These are phyloP conservation scores for Alternaria tenuissima DNA, from an alignment of 2,329 filamentous ascomycete species.

Conservation along the genomic window DNA sequence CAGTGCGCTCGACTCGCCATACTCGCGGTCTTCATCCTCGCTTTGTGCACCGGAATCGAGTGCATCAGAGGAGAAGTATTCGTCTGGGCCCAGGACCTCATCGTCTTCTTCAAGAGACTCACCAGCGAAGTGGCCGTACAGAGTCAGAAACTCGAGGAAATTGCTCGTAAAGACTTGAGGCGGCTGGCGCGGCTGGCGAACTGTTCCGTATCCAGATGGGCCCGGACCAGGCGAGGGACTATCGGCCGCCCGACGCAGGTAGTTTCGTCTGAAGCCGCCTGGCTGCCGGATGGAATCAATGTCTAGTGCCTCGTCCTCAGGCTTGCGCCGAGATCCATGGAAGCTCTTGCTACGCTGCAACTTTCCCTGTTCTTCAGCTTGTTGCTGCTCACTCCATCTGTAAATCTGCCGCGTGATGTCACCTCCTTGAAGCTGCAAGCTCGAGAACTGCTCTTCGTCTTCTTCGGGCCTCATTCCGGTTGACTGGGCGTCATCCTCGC, in stretches of 20 bases:
- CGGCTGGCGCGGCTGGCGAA: constrained; percentile 32
- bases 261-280: constrained; percentile 92
- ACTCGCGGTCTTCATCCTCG: constrained; percentile 71
- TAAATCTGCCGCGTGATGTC: constrained; percentile 96
- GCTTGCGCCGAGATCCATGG: constrained; percentile 76
- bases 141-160: constrained; percentile 92
- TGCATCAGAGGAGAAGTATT: constrained; percentile 86
- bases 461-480: constrained; percentile 55
- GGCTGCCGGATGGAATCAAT: constrained; percentile 92
- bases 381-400: constrained; percentile 91
- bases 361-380: constrained; percentile 69
- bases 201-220: constrained; percentile 54
- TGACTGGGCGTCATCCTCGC: constrained; percentile 38
- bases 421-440: constrained; percentile 88
- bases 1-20: constrained; percentile 87
- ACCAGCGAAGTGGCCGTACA: constrained; percentile 97
- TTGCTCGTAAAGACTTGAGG: constrained; percentile 74
- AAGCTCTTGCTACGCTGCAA: constrained; percentile 89
- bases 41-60: constrained; percentile 64
- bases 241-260: constrained; percentile 76
- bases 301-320: constrained; percentile 81
- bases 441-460: constrained; percentile 82
- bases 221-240: constrained; percentile 64
- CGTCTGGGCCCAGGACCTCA: constrained; percentile 83
- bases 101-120: constrained; percentile 97